Evolutionary conservation across 2,329 filamentous ascomycete species (phyloP), one percentile per base, ranked within the genome.

Genomic region (Gremmenia infestans): DNA sequence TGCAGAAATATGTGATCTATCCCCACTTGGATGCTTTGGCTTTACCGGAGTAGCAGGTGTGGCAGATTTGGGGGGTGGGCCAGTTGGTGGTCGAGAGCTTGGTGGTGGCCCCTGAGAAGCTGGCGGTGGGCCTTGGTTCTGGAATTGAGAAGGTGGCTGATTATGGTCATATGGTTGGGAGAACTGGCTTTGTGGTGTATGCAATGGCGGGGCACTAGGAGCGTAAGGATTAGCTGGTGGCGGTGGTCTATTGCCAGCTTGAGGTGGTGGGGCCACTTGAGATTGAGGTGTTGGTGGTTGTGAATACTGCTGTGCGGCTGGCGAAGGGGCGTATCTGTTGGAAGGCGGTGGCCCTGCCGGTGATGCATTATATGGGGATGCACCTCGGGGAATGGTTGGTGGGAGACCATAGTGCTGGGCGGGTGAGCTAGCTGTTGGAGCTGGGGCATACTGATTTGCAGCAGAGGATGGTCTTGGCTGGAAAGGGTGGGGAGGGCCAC

Each of bases 311-410:
- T 86, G 82, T 22, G 80, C 69, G 15, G 81, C 74, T 46, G 87
- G 83, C 51, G 81, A 77, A 12, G 88, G 88, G 14, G 89, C 86
- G 70, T 95, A 95, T 66, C 90, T 79, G 74, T 84, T 90, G 9
- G 84, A 81, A 5, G 87, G 82, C n/a, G 89, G 85, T 5, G 83
- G 77, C 17, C 78, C 80, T 32, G 85, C 76, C 6, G 89, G 89
- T 53, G 92, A 88, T 39, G 88, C 83, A 66, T 92, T 91, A 72
- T 96, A 97, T 5, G 92, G 92, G 25, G 92, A 96, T 4, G 87
- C 81, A 28, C 87, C 91, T 61, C 91, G 85, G 22, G 85, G 81
- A 51, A 90, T 80, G 19, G 83, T 81, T 43, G 85, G 78, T 46
- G 81, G 81, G 52, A 72, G 65, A 48, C 54, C 54, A 48, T 55